phyloP scores from a whole-genome alignment of 345 rosid genomes.

The Salix viminalis region DNA sequence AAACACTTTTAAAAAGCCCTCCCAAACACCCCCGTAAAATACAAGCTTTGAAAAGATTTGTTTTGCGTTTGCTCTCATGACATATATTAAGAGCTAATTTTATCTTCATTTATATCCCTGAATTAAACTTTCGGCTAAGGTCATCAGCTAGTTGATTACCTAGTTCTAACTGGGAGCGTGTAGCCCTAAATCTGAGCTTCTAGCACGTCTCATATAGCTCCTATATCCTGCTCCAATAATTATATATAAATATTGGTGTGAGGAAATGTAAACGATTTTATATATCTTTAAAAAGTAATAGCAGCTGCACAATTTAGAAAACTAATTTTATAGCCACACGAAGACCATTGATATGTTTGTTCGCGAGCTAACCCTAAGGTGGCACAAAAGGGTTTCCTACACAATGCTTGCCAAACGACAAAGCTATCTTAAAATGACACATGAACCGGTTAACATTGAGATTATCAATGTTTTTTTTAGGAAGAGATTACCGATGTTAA shows the following conservation, averaged over 20 bases:
- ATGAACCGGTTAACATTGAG: conserved; percentile 6
- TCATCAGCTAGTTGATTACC: not conserved
- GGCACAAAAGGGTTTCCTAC: not conserved
- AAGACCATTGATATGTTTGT: not conserved
- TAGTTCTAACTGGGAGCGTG: not conserved
- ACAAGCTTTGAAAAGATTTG: not conserved
- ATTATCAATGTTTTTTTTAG: conserved; percentile 13
- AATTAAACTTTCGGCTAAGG: not conserved
- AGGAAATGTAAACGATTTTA: too few species aligned
- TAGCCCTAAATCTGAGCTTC: not conserved
- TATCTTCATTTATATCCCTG: not conserved
- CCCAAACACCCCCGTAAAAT: too few species aligned
- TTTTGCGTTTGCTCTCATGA: not conserved
- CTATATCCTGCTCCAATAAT: not conserved
- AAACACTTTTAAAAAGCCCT: too few species aligned
- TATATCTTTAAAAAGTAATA: too few species aligned
- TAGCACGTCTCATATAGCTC: not conserved
- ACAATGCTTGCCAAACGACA: not conserved
- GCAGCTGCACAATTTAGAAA: too few species aligned
- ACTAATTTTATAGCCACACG: too few species aligned
- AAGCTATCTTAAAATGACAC: conserved; percentile 6
- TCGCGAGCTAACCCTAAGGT: not conserved
- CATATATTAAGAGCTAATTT: not conserved
- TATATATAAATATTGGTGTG: not conserved
- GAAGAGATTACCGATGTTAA: not conserved